Conservation (phyloP, 345 rosid species). For the Abelmoschus esculentus region DNA sequence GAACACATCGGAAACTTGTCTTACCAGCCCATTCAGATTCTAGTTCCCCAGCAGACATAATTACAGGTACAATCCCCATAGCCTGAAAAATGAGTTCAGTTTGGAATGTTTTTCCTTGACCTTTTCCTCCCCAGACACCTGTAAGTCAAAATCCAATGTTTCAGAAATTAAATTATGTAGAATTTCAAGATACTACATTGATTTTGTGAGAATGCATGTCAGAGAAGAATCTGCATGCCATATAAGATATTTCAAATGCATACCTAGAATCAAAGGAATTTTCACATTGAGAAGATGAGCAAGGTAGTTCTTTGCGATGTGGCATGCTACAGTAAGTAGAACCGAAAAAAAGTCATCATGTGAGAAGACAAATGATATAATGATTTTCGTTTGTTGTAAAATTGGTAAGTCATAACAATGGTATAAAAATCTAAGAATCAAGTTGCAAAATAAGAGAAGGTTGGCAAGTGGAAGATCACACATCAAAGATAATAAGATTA, state of each 20-base stretch:
- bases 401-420: neutral
- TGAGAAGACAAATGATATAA: neutral
- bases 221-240: neutral
- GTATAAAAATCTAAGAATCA: neutral
- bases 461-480: neutral
- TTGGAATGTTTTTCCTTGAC: slow-evolving; percentile 95
- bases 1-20: slow-evolving; percentile 11
- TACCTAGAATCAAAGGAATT: slow-evolving; percentile 89
- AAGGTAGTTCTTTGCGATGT: slow-evolving; percentile 86
- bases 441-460: neutral
- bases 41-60: slow-evolving; percentile 93
- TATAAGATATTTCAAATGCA: slow-evolving; percentile 6
- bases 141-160: slow-evolving; percentile 10
- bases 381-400: neutral
- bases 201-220: neutral
- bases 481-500: neutral
- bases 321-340: slow-evolving; percentile 49
- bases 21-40: slow-evolving; percentile 95
- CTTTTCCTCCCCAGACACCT: slow-evolving; percentile 99
- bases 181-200: neutral
- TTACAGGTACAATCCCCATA: slow-evolving; percentile 86
- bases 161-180: slow-evolving; percentile 2
- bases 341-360: neutral
- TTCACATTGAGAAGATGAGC: slow-evolving; percentile 58
- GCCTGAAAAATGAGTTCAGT: slow-evolving; percentile 87